Evolutionary conservation across 2,329 filamentous ascomycete genomes (phyloP).

Genomic region (Phyllosticta paracitricarpa): DNA sequence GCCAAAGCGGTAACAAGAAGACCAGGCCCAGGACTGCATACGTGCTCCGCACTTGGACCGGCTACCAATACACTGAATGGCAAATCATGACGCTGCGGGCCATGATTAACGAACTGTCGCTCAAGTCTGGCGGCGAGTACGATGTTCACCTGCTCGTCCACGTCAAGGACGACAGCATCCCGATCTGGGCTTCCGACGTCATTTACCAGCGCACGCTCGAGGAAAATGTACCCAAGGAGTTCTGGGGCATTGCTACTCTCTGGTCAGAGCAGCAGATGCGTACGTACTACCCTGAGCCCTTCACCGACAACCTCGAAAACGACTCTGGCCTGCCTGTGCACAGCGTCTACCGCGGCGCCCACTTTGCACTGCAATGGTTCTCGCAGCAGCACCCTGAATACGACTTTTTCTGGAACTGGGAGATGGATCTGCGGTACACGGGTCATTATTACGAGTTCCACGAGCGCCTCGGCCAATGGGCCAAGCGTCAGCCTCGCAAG

Average conservation of each 20-base stretch:
- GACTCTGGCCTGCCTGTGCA: conserved; percentile 59
- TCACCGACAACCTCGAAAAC: conserved; percentile 54
- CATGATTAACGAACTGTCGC: conserved; percentile 69
- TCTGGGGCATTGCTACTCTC: conserved; percentile 76
- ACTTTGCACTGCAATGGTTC: conserved; percentile 43
- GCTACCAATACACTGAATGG: conserved; percentile 67
- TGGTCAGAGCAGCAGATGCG: conserved; percentile 95
- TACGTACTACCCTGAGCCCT: conserved; percentile 76
- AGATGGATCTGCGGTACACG: conserved; percentile 72
- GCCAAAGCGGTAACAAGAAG: conserved; percentile 27
- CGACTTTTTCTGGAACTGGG: conserved; percentile 69
- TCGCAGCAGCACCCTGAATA: conserved; percentile 41
- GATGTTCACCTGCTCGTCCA: conserved; percentile 79
- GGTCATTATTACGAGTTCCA: conserved; percentile 80
- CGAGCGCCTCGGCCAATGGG: conserved; percentile 54
- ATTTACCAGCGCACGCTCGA: conserved; percentile 58
- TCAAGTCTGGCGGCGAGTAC: conserved; percentile 78
- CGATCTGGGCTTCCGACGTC: conserved; percentile 67
- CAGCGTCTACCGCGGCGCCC: conserved; percentile 67
- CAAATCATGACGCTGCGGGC: conserved; percentile 74
- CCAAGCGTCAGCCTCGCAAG: conserved; percentile 57
- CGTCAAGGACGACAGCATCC: conserved; percentile 65
- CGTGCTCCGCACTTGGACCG: conserved; percentile 75
- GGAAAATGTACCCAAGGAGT: conserved; percentile 68
- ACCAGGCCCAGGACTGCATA: conserved; percentile 60